A percentile compares a stretch with the other conserved stretches of the same genome.
phyloP scores from a whole-genome alignment of 176 grass and related monocot species.

The Hsuehochloa calcarea region DNA sequence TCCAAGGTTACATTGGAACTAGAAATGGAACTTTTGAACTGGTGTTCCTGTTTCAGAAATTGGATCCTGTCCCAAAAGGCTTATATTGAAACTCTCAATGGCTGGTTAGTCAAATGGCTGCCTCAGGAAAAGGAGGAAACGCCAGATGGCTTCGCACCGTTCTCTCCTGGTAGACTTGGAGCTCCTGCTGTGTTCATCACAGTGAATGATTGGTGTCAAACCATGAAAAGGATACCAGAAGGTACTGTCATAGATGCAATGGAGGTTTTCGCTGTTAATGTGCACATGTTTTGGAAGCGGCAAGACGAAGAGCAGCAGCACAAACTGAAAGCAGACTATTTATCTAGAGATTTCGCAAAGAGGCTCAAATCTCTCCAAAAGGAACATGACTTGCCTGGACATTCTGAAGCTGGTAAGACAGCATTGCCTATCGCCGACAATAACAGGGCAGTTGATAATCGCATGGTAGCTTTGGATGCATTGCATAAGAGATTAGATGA shows the following conservation, averaged over 20 bases:
- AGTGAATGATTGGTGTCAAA: conserved; percentile 74
- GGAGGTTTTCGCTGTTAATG: conserved; percentile 57
- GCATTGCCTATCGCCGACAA: conserved; percentile 2
- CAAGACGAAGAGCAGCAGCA: conserved; percentile 65
- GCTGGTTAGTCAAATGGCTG: conserved; percentile 89
- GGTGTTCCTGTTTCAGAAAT: conserved; percentile 76
- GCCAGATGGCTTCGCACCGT: conserved; percentile 46
- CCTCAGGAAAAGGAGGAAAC: conserved; percentile 77
- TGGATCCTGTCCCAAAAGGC: conserved; percentile 71
- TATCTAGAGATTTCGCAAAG: conserved; percentile 70
- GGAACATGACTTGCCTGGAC: conserved; percentile 39
- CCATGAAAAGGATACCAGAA: conserved; percentile 61
- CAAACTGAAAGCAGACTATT: conserved; percentile 59
- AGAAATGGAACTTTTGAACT: conserved; percentile 83
- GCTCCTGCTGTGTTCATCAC: conserved; percentile 71
- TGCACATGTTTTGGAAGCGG: conserved; percentile 60
- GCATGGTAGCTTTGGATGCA: conserved; percentile 57
- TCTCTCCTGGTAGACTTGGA: conserved; percentile 69
- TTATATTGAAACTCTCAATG: conserved; percentile 73
- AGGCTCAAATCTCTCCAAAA: conserved; percentile 49
- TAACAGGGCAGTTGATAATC: conserved; percentile 40
- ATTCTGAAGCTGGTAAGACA: conserved; percentile 26
- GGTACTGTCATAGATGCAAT: conserved; percentile 52
- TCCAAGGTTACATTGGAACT: conserved; percentile 63
- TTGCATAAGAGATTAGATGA: conserved; percentile 68